Percentiles rank a stretch among this genome's conserved stretches.
These are phyloP conservation scores for Balakata baccata DNA, from an alignment of 345 rosid species.

Conservation along the genomic window DNA sequence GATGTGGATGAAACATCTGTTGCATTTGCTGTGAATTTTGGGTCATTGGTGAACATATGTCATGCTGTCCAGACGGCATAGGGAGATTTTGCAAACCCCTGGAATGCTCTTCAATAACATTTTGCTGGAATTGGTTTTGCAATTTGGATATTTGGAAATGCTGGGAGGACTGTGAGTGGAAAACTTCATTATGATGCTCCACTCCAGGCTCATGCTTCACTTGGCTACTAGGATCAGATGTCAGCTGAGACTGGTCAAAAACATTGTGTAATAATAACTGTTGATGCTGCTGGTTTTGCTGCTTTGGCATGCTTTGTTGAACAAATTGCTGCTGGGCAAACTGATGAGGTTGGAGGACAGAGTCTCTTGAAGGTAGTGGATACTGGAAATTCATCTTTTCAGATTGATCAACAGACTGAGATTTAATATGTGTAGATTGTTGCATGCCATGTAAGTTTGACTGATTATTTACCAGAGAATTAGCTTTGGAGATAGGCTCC, in stretches of 20 bases:
- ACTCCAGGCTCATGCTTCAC: constrained; percentile 65
- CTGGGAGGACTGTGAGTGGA: constrained; percentile 58
- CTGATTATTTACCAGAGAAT: constrained; percentile 49
- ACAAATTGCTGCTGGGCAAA: constrained; percentile 56
- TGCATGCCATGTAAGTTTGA: constrained; percentile 48
- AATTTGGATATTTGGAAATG: constrained; percentile 53
- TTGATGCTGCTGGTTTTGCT: constrained; percentile 62
- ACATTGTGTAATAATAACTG: constrained; percentile 42
- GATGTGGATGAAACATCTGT: constrained; percentile 52
- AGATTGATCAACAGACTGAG: constrained; percentile 43
- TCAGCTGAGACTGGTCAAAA: constrained; percentile 54
- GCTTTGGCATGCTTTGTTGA: constrained; percentile 55
- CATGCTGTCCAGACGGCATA: constrained; percentile 45
- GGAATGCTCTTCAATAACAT: constrained; percentile 47
- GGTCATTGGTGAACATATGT: constrained; percentile 38
- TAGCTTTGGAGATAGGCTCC: constrained; percentile 56
- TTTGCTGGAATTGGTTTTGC: constrained; percentile 71
- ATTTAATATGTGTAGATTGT: constrained; percentile 41
- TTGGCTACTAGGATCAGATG: constrained; percentile 47
- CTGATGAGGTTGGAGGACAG: constrained; percentile 50
- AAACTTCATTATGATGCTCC: constrained; percentile 46
- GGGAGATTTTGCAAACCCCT: constrained; percentile 38
- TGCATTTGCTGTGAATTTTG: constrained; percentile 64
- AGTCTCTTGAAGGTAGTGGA: constrained; percentile 45
- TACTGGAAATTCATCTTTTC: constrained; percentile 56